phyloP scores from a whole-genome alignment of 768 basidiomycete species.

The Dentipellis sp. region DNA sequence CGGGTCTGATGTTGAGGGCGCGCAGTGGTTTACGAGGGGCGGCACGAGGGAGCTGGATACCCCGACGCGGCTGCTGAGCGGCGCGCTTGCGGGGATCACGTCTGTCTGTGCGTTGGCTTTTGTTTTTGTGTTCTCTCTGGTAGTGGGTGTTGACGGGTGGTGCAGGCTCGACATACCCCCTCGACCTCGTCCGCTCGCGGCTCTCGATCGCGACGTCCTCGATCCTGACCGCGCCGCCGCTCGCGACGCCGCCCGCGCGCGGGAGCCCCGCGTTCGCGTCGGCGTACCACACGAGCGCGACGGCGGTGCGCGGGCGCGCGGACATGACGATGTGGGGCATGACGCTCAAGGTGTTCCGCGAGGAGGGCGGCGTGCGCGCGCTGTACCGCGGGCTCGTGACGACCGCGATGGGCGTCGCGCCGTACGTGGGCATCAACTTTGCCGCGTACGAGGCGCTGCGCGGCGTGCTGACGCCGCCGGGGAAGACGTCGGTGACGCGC shows the following conservation, averaged over 20 bases:
- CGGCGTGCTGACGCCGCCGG: conserved; percentile 72
- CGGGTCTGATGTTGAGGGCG: background rate
- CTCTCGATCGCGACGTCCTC: conserved; percentile 92
- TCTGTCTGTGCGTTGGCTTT: conserved; percentile 68
- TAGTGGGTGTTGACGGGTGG: conserved; percentile 2
- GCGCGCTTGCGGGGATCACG: conserved; percentile 88
- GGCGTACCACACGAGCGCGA: conserved; percentile 48
- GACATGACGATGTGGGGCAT: conserved; percentile 79
- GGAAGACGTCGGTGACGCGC: conserved; percentile 53
- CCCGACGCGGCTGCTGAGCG: conserved; percentile 74
- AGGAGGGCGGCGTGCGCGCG: conserved; percentile 85
- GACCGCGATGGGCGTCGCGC: conserved; percentile 85
- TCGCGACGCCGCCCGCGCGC: conserved; percentile 19
- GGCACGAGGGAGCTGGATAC: conserved; percentile 80
- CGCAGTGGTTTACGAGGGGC: conserved; percentile 58
- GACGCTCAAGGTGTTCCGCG: conserved; percentile 82
- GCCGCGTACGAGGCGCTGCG: conserved; percentile 85
- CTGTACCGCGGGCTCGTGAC: conserved; percentile 81
- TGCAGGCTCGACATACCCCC: conserved; percentile 77
- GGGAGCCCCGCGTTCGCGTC: conserved; percentile 33
- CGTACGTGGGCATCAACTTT: conserved; percentile 85
- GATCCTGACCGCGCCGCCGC: conserved; percentile 27
- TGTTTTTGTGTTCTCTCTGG: background rate
- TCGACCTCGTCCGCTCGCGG: conserved; percentile 89
- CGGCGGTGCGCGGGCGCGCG: conserved; percentile 22